phyloP scores from a whole-genome alignment of 2,329 filamentous ascomycete species.

The Remersonia thermophila region DNA sequence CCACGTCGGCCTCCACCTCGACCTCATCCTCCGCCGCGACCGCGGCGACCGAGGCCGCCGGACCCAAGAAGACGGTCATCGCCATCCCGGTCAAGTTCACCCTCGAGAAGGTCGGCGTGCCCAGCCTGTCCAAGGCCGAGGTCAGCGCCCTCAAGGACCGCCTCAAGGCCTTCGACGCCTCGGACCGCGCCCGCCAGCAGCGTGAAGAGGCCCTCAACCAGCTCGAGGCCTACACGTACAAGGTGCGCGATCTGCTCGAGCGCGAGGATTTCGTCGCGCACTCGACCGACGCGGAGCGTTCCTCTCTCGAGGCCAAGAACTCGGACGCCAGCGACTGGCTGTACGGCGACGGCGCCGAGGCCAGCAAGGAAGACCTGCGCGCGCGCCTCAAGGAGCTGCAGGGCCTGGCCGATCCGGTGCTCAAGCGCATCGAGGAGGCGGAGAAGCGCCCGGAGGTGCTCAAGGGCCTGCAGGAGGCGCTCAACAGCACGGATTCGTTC shows the following conservation, averaged over 20 bases:
- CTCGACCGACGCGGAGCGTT: conserved; percentile 57
- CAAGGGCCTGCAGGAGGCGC: conserved; percentile 51
- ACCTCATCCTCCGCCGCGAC: conserved; percentile 32
- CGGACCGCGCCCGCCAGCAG: conserved; percentile 62
- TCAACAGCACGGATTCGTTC: conserved; percentile 61
- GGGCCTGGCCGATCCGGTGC: conserved; percentile 63
- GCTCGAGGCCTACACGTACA: conserved; percentile 89
- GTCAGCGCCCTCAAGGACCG: conserved; percentile 49
- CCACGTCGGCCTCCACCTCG: conserved; percentile 21
- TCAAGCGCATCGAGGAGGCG: conserved; percentile 62
- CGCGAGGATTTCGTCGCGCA: conserved; percentile 60
- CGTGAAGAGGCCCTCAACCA: conserved; percentile 84
- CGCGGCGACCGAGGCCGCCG: conserved; percentile 37
- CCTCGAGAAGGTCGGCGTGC: conserved; percentile 37
- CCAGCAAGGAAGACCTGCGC: conserved; percentile 62
- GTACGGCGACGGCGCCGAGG: conserved; percentile 70
- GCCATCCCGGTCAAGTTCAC: conserved; percentile 39
- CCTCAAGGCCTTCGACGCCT: conserved; percentile 72
- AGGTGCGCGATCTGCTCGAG: conserved; percentile 68
- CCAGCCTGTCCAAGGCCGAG: conserved; percentile 36
- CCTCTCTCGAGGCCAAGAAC: conserved; percentile 54
- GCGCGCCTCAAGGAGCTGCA: conserved; percentile 65
- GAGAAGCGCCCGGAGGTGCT: conserved; percentile 59
- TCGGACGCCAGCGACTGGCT: conserved; percentile 75
- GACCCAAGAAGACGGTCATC: conserved; percentile 49